Evolutionary conservation across 257 asterid genomes (phyloP).

Genomic region (Jaltomata sinuosa): DNA sequence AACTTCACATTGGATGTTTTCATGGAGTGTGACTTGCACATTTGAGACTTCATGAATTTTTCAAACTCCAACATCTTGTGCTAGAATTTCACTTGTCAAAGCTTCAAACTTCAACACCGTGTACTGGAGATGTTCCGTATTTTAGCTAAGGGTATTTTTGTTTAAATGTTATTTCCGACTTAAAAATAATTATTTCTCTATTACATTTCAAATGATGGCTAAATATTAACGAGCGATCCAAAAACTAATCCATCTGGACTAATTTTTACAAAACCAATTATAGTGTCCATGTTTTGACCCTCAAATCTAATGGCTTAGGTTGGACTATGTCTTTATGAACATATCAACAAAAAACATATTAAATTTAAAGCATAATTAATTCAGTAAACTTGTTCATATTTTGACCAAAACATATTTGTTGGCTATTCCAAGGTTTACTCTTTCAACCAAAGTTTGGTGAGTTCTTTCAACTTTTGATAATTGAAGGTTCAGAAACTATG

Average conservation of each 20-base stretch:
- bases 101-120: no score
- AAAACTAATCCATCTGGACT: no score
- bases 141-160: neutral
- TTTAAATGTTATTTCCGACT: neutral
- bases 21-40: no score
- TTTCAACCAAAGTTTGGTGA: neutral
- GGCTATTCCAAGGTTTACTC: neutral
- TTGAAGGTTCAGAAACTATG: neutral
- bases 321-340: neutral
- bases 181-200: no score
- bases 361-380: neutral
- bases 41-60: no score
- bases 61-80: no score
- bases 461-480: neutral
- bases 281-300: neutral
- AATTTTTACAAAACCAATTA: no score
- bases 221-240: neutral
- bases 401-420: neutral
- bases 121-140: no score
- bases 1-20: neutral
- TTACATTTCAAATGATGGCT: neutral
- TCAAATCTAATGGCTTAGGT: neutral
- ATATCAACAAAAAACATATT: neutral
- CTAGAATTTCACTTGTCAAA: no score
- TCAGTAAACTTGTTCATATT: neutral